phyloP scores from a whole-genome alignment of 352 stramenopile species.

The Globisporangium iwayamae region DNA sequence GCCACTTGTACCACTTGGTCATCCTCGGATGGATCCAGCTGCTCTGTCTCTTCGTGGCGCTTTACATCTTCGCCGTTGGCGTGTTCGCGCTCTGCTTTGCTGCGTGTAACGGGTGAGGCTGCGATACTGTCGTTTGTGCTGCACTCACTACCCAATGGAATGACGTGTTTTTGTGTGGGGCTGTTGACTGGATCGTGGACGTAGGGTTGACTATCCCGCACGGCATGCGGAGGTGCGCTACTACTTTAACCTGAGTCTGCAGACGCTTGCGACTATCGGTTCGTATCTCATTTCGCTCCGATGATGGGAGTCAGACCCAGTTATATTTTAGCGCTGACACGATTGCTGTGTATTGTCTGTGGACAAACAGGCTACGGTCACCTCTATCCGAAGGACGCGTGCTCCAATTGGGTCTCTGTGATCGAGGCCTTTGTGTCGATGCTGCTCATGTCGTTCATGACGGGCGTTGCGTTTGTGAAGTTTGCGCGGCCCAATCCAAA shows the following conservation, averaged over 20 bases:
- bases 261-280: slow-evolving; percentile 62
- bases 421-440: slow-evolving; percentile 54
- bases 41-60: slow-evolving; percentile 39
- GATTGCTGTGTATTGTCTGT: too few relatives aligned
- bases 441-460: slow-evolving; percentile 56
- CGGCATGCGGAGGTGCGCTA: slow-evolving; percentile 23
- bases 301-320: too few relatives aligned
- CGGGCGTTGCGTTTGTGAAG: slow-evolving; percentile 60
- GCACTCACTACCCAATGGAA: background rate
- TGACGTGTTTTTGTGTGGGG: too few relatives aligned
- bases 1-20: slow-evolving; percentile 47
- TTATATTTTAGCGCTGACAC: too few relatives aligned
- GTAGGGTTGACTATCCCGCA: slow-evolving; percentile 1
- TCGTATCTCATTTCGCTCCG: too few relatives aligned
- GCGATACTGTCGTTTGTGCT: too few relatives aligned
- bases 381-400: slow-evolving; percentile 42
- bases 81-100: slow-evolving; percentile 48
- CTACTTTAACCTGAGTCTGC: slow-evolving; percentile 61
- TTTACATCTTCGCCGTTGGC: slow-evolving; percentile 43
- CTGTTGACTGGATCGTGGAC: too few relatives aligned
- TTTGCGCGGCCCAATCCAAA: slow-evolving; percentile 46
- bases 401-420: slow-evolving; percentile 45
- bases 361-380: slow-evolving; percentile 35
- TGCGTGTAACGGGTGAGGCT: slow-evolving; percentile 33
- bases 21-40: slow-evolving; percentile 38